Conservation (phyloP, 306 rosid genomes). For the Vicia villosa region DNA sequence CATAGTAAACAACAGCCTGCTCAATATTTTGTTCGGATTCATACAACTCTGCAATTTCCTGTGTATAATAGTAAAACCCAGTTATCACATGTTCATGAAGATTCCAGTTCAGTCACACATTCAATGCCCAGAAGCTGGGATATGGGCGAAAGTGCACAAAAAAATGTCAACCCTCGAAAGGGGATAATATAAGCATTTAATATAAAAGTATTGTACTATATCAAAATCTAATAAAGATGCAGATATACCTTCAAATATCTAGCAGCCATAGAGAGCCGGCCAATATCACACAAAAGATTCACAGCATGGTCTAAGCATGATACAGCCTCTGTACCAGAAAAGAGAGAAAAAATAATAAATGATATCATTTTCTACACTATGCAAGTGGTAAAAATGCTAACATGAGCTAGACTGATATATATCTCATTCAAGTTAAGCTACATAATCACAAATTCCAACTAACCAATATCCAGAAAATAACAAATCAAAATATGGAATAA, state of each 20-base stretch:
- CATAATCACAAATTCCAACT: not conserved
- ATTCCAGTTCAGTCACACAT: constrained; percentile 6
- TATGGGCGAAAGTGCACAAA: not conserved
- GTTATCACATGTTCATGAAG: constrained; percentile 30
- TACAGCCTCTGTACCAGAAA: constrained; percentile 62
- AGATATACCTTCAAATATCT: constrained; percentile 78
- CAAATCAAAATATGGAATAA: constrained; percentile 28
- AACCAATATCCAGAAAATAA: constrained; percentile 12
- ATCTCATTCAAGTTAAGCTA: constrained; percentile 1
- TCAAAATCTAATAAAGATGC: constrained; percentile 22
- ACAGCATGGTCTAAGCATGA: constrained; percentile 81
- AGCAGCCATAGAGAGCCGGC: constrained; percentile 97
- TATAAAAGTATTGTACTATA: constrained; percentile 9
- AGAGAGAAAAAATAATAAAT: constrained; percentile 1
- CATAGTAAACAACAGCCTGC: constrained; percentile 73
- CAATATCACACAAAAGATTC: constrained; percentile 87
- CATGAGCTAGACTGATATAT: not conserved
- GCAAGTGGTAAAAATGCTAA: constrained; percentile 8
- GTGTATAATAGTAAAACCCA: constrained; percentile 32
- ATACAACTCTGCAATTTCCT: constrained; percentile 94
- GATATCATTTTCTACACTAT: constrained; percentile 4
- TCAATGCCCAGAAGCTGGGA: constrained; percentile 17
- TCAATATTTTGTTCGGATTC: constrained; percentile 89
- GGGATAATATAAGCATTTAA: constrained; percentile 3
- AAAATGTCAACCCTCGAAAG: constrained; percentile 4